phyloP scores from a whole-genome alignment of 2,329 filamentous ascomycete genomes.

The Trichoderma guizhouense region DNA sequence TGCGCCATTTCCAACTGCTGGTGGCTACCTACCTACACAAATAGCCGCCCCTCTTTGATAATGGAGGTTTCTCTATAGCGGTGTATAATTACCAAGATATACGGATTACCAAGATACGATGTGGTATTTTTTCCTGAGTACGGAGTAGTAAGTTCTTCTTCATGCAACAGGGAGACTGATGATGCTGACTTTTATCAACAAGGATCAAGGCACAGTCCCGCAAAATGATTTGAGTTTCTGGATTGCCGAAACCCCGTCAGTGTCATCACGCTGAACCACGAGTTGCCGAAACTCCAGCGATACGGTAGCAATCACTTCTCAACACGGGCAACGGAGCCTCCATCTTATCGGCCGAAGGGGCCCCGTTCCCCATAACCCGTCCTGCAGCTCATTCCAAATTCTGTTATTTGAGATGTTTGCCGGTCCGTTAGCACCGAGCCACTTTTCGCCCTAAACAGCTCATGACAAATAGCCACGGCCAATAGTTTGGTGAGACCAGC shows the following conservation, averaged over 20 bases:
- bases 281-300: background rate
- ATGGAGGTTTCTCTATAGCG: background rate
- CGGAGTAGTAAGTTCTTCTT: background rate
- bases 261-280: background rate
- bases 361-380: background rate
- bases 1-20: background rate
- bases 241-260: background rate
- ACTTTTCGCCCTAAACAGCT: background rate
- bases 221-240: conserved; percentile 17
- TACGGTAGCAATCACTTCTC: background rate
- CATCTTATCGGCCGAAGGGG: background rate
- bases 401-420: background rate
- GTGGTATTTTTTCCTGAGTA: background rate
- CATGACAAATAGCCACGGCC: conserved; percentile 11
- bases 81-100: background rate
- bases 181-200: conserved; percentile 4
- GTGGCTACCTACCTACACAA: background rate
- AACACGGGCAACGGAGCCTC: background rate
- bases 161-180: background rate
- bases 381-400: conserved; percentile 19
- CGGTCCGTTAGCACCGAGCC: background rate
- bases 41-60: background rate
- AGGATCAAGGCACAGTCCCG: background rate
- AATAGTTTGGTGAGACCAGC: background rate
- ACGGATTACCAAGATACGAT: background rate